Conservation (phyloP, 1,284 basidiomycete genomes). For the Irpex lacteus region DNA sequence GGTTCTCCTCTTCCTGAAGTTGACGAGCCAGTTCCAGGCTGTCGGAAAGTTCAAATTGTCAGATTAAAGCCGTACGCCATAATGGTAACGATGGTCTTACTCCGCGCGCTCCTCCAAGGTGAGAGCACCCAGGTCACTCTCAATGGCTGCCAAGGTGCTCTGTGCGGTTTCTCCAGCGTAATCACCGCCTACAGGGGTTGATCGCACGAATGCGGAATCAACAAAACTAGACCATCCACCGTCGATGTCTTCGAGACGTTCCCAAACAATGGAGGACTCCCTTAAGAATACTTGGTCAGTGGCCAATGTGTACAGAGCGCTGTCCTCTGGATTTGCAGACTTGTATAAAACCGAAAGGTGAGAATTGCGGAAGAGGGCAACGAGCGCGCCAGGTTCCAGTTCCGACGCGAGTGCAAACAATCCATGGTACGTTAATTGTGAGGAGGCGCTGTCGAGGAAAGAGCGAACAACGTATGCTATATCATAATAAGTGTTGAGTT, state of each 20-base stretch:
- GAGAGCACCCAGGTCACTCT: constrained; percentile 25
- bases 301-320: constrained; percentile 73
- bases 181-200: constrained; percentile 74
- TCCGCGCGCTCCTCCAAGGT: constrained; percentile 48
- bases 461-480: constrained; percentile 65
- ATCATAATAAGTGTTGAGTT: not conserved
- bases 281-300: constrained; percentile 80
- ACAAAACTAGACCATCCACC: constrained; percentile 75
- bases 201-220: constrained; percentile 61
- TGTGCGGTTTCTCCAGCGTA: constrained; percentile 74
- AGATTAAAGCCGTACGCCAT: not conserved
- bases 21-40: constrained; percentile 66
- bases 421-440: constrained; percentile 86
- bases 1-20: constrained; percentile 75
- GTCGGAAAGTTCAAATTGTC: not conserved
- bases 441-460: constrained; percentile 72
- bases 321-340: constrained; percentile 34
- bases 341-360: constrained; percentile 88
- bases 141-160: constrained; percentile 40
- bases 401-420: constrained; percentile 65
- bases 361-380: constrained; percentile 85
- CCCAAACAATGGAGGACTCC: constrained; percentile 84
- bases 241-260: constrained; percentile 85
- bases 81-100: constrained; percentile 33
- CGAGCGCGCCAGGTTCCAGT: constrained; percentile 54